Base-by-base conservation (phyloP, 2,329 filamentous ascomycete species). In the Dactylellina cionopaga region DNA sequence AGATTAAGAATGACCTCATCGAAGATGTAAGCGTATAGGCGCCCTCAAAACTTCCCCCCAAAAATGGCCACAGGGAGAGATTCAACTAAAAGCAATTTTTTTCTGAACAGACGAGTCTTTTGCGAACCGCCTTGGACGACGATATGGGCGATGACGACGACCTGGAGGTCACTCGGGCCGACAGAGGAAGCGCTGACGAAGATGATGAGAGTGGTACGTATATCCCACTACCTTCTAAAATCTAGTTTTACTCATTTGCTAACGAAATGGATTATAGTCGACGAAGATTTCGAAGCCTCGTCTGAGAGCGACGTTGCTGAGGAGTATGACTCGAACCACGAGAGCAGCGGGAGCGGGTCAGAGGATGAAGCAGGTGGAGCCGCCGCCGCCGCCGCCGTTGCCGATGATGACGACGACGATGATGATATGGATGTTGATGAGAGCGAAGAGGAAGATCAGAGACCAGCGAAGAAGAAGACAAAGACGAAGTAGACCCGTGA, bases 1-100 rank as follows among this genome's bases (percentile, higher is more conserved):
- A 94, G 60, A 93, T 96, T 65, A 98, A 97, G 88, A 99, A 99
- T 80, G 95, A 99, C 82, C 97, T 99, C 83, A 90, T 96, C 74
- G 95, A 97, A 80, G 95, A 99, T 77, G 90, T 92, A 80, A 89
- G 90, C 80, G 76, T 87, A 64, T 44, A 49, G 76, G 31, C 71
- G 75, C 47, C 75, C 62, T 69, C 47, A 59, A 27, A 39, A n/a
- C n/a, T n/a, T n/a, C 64, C 17, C 54, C 52, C 24, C n/a, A 5
- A 1, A 11, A 33, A 6, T 33, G 29, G 29, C n/a, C n/a, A 76
- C 68, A 19, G 54, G 43, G 3, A 49, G 58, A 24, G 58, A 49
- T 58, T 31, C 55, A 47, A 44, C 75, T 75, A 39, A 39, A 31
- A 15, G 25, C 17, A 43, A 25, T 58, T 44, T n/a, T 44, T 43